Conservation (phyloP, 2,329 filamentous ascomycete species). For the Fusarium algeriense region DNA sequence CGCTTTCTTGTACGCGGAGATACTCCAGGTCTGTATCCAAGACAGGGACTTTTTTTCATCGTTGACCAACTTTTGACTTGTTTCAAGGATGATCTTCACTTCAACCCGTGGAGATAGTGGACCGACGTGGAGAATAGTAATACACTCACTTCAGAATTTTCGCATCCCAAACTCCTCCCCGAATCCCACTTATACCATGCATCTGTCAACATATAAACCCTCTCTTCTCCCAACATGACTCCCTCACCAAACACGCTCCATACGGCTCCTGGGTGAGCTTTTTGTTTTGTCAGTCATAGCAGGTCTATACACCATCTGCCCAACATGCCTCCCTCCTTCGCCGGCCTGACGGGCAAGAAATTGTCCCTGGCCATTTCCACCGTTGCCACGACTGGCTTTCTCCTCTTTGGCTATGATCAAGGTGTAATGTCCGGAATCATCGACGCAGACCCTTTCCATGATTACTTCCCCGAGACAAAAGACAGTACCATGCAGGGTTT, state of each 20-base stretch:
- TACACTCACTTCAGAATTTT: constrained; percentile 17
- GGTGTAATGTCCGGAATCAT: constrained; percentile 68
- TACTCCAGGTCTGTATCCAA: not conserved
- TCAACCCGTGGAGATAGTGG: constrained; percentile 32
- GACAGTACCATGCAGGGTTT: constrained; percentile 62
- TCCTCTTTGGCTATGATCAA: constrained; percentile 71
- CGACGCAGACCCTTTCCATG: constrained; percentile 62
- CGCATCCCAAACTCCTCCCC: constrained; percentile 6
- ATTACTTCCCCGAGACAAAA: constrained; percentile 59
- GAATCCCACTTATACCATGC: not conserved
- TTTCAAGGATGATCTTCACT: constrained; percentile 39
- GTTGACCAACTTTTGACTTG: constrained; percentile 26
- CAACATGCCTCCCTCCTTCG: constrained; percentile 65
- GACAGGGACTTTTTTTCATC: constrained; percentile 2
- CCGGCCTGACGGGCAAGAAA: constrained; percentile 69
- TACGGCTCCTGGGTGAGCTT: constrained; percentile 35
- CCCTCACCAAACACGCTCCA: constrained; percentile 6
- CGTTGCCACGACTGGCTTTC: constrained; percentile 73
- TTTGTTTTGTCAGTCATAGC: constrained; percentile 22
- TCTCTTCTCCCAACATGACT: not conserved
- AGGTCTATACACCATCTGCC: constrained; percentile 30
- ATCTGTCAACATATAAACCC: constrained; percentile 29
- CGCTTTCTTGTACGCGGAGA: constrained; percentile 21
- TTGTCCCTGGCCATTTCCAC: constrained; percentile 70
- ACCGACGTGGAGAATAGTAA: constrained; percentile 12